Base-by-base conservation (phyloP, 768 basidiomycete genomes). In the Agaricus blazei region DNA sequence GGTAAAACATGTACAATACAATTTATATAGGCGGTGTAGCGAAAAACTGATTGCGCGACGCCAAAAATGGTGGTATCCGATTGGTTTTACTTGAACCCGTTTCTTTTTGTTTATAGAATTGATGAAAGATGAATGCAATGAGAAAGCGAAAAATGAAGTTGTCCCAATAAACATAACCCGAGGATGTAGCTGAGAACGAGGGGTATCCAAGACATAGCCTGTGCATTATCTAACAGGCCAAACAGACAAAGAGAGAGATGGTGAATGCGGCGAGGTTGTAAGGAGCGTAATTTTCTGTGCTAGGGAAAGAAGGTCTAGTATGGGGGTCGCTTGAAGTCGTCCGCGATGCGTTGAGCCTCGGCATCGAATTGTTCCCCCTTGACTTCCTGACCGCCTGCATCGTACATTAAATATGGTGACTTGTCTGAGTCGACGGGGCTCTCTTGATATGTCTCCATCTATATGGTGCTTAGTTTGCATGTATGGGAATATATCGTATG, bases 391-490 rank as follows among this genome's bases (percentile, higher is more conserved):
- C 85, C 85, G n/a, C 76, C 62, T 0, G 75, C 80, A 60, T 86
- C 84, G 61, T 84, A 87, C 50, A 77, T 78, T 31, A 72, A 53
- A 48, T 72, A 77, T 0, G 72, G 56, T 29, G 38, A 70, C 49
- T 71, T 76, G 41, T 75, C 76, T 4, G 71, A 11, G 7, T 34
- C 34, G 11, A 34, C 63, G 12, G 72, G 75, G 56, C 72, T 74
- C 59, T 80, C 76, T 8, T 34, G 34, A 54, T 85, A 84, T 12
- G 83, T 83, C 56, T 84, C 77, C 86, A 88, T 88, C 85, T 88
- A 58, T 27, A 42, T 28, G 44, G 52, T 56, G 27, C 58, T 58
- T 26, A 58, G 52, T 31, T 28, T 48, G 28, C 38, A 27, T 41
- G 40, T 46, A 34, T 19, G 19, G 47, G 46, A 27, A 37, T 49